Conservation (phyloP, 2,329 filamentous ascomycete genomes). For the Xylariaceae sp. region DNA sequence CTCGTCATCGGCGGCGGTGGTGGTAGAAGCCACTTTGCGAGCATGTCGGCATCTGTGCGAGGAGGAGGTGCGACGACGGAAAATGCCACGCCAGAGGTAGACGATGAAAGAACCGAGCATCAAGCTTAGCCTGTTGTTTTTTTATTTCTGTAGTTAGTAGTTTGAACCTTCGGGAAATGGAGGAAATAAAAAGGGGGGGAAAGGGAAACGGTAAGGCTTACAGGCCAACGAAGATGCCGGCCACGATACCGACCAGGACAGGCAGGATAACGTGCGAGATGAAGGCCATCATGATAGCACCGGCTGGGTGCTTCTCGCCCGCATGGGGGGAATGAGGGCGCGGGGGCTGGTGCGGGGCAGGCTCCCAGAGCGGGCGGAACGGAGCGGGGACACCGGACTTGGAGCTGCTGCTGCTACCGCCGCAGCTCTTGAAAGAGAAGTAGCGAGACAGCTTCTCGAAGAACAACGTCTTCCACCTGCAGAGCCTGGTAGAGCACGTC, state of each 20-base stretch:
- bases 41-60: too few relatives aligned
- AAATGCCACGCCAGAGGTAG: too few relatives aligned
- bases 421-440: conserved; percentile 33
- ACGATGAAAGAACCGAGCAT: too few relatives aligned
- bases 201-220: conserved; percentile 31
- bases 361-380: conserved; percentile 18
- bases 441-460: conserved; percentile 37
- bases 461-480: conserved; percentile 50
- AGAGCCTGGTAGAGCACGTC: conserved; percentile 40
- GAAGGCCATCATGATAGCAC: conserved; percentile 48
- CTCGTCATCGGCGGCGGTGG: too few relatives aligned
- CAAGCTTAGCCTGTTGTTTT: too few relatives aligned
- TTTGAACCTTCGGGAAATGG: background rate
- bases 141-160: too few relatives aligned
- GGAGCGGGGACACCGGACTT: too few relatives aligned
- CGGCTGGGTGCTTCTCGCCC: conserved; percentile 34
- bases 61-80: too few relatives aligned
- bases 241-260: conserved; percentile 61
- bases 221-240: conserved; percentile 63
- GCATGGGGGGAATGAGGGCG: conserved; percentile 6
- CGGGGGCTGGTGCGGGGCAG: conserved; percentile 10
- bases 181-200: background rate
- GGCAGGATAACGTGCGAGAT: conserved; percentile 61
- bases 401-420: conserved; percentile 11
- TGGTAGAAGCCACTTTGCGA: too few relatives aligned